Evolutionary conservation across 2,329 filamentous ascomycete genomes (phyloP).

Genomic region (Hypoxylon sp.): DNA sequence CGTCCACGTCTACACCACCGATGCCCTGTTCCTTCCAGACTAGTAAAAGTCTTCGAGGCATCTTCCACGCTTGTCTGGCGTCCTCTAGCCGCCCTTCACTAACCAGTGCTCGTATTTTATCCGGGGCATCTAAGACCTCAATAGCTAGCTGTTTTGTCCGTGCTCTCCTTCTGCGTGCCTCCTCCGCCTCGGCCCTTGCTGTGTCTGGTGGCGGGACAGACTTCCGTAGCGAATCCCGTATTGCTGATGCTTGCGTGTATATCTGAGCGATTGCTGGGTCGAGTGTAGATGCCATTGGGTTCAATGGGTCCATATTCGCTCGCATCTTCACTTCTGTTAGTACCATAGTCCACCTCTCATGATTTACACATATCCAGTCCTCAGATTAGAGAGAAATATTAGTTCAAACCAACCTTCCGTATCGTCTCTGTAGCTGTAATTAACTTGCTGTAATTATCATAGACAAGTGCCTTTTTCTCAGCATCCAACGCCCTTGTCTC

Average conservation of each 20-base stretch:
- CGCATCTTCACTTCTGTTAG: constrained; percentile 70
- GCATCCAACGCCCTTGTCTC: constrained; percentile 93
- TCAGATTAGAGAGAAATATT: neutral
- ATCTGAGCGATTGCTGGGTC: constrained; percentile 82
- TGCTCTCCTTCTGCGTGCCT: constrained; percentile 55
- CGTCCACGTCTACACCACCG: constrained; percentile 69
- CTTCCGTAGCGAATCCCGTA: constrained; percentile 66
- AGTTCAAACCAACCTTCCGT: constrained; percentile 69
- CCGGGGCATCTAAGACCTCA: constrained; percentile 74
- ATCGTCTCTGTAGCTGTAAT: constrained; percentile 98
- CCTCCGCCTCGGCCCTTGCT: constrained; percentile 56
- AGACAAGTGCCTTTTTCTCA: constrained; percentile 96
- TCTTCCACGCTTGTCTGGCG: constrained; percentile 70
- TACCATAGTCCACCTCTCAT: neutral
- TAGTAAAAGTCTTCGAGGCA: constrained; percentile 66
- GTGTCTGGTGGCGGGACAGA: constrained; percentile 64
- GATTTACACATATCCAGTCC: neutral
- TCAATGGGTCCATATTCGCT: constrained; percentile 83
- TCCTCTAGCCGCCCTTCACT: constrained; percentile 72
- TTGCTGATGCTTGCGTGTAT: constrained; percentile 72
- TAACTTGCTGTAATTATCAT: constrained; percentile 98
- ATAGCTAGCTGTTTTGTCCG: constrained; percentile 70
- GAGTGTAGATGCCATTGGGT: constrained; percentile 79
- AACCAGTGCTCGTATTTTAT: constrained; percentile 70
- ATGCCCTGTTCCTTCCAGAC: constrained; percentile 69